Evolutionary conservation across 768 basidiomycete species (phyloP).

Genomic region (Tylopilus vinaceipallidus): DNA sequence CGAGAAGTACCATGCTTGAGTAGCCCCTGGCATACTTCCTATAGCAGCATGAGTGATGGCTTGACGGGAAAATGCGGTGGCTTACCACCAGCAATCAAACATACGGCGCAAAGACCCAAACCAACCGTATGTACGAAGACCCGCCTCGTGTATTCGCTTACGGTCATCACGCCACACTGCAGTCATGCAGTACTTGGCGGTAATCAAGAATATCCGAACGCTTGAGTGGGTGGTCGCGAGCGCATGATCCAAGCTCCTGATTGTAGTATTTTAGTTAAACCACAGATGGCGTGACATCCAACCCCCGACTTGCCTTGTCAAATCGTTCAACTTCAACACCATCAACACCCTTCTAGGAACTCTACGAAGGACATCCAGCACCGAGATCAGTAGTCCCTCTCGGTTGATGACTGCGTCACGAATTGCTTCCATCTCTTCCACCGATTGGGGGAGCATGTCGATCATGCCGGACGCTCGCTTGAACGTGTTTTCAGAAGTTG

Average conservation of each 20-base stretch:
- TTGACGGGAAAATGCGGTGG: slow-evolving; percentile 3
- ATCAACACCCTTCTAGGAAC: slow-evolving; percentile 83
- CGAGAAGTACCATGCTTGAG: slow-evolving; percentile 48
- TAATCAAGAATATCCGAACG: slow-evolving; percentile 87
- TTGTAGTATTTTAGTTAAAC: background rate
- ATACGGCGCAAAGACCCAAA: slow-evolving; percentile 47
- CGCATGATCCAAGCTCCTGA: slow-evolving; percentile 76
- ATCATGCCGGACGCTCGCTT: slow-evolving; percentile 74
- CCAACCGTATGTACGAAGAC: slow-evolving; percentile 45
- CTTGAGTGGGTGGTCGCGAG: slow-evolving; percentile 86
- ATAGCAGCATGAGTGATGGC: slow-evolving; percentile 5
- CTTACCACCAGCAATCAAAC: slow-evolving; percentile 77
- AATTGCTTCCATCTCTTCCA: slow-evolving; percentile 78
- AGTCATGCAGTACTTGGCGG: slow-evolving; percentile 81
- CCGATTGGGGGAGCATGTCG: slow-evolving; percentile 68
- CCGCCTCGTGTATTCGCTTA: slow-evolving; percentile 47
- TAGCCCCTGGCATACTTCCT: slow-evolving; percentile 65
- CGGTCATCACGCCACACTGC: slow-evolving; percentile 78
- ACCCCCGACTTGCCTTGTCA: slow-evolving; percentile 65
- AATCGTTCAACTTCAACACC: slow-evolving; percentile 84
- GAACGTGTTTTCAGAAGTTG: slow-evolving; percentile 37
- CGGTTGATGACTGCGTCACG: slow-evolving; percentile 76
- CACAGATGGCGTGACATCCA: background rate
- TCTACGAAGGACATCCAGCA: slow-evolving; percentile 84
- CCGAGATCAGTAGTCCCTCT: slow-evolving; percentile 80